A percentile compares a stretch with the other conserved stretches of the same genome.
phyloP scores from a whole-genome alignment of 495 filamentous ascomycete genomes.

The Extremus antarcticus region DNA sequence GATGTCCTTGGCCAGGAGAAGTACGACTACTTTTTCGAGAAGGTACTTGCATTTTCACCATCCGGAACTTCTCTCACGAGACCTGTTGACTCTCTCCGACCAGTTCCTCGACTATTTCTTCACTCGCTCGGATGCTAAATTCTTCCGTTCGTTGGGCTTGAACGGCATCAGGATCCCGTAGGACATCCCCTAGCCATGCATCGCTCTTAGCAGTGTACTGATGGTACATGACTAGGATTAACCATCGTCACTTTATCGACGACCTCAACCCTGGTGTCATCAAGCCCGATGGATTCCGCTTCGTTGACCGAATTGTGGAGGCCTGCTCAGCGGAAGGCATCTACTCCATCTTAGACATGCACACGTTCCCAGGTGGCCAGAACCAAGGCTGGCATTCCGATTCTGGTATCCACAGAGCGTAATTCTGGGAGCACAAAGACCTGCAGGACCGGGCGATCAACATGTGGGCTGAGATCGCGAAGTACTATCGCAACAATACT shows the following conservation, averaged over 20 bases:
- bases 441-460: conserved; percentile 49
- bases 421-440: conserved; percentile 54
- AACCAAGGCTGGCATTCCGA: conserved; percentile 58
- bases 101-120: conserved; percentile 53
- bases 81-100: background rate
- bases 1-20: conserved; percentile 41
- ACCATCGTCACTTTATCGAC: conserved; percentile 55
- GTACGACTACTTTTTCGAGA: conserved; percentile 39
- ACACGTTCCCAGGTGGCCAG: conserved; percentile 54
- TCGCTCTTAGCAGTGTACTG: too few species aligned
- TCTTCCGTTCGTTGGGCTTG: conserved; percentile 44
- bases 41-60: too few species aligned
- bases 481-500: conserved; percentile 43
- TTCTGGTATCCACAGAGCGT: conserved; percentile 40
- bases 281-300: conserved; percentile 46
- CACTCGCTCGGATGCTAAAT: conserved; percentile 47
- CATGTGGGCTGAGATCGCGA: conserved; percentile 49
- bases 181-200: too few species aligned
- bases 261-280: conserved; percentile 49
- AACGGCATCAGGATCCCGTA: conserved; percentile 54
- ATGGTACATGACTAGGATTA: too few species aligned
- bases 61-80: too few species aligned
- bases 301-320: conserved; percentile 49
- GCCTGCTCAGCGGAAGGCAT: conserved; percentile 45
- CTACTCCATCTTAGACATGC: conserved; percentile 47